Evolutionary conservation across 2,329 filamentous ascomycete species (phyloP).

Genomic region (Ampelomyces quisqualis): DNA sequence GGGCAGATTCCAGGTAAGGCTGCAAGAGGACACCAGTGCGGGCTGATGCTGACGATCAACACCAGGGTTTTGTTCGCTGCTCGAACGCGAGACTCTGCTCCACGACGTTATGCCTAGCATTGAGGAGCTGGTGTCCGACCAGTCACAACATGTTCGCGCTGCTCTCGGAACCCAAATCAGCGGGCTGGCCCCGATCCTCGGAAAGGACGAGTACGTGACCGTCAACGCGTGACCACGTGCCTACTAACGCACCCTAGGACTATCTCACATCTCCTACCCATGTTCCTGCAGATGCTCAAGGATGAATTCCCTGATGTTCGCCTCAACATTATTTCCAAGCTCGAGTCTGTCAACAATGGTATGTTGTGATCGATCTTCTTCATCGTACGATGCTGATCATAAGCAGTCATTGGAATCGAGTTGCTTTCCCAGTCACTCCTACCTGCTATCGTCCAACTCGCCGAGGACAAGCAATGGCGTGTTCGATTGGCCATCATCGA

Average conservation of each 20-base stretch:
- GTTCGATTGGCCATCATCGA: slow-evolving; percentile 98
- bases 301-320: slow-evolving; percentile 98
- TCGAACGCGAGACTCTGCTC: slow-evolving; percentile 83
- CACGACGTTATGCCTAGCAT: slow-evolving; percentile 96
- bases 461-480: slow-evolving; percentile 99
- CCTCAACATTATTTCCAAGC: slow-evolving; percentile 99
- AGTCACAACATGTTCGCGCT: slow-evolving; percentile 93
- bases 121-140: slow-evolving; percentile 93
- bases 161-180: slow-evolving; percentile 96
- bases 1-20: slow-evolving; percentile 83
- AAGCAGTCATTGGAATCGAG: slow-evolving; percentile 90
- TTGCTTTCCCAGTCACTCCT: slow-evolving; percentile 93
- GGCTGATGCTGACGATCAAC: slow-evolving; percentile 27
- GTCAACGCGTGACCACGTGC: slow-evolving; percentile 26
- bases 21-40: slow-evolving; percentile 5
- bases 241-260: slow-evolving; percentile 59
- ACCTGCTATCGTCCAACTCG: slow-evolving; percentile 93
- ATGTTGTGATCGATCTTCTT: slow-evolving; percentile 27
- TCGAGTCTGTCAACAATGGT: slow-evolving; percentile 97
- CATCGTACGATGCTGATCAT: slow-evolving; percentile 12
- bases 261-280: slow-evolving; percentile 92
- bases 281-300: slow-evolving; percentile 99
- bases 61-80: slow-evolving; percentile 84
- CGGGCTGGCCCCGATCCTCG: slow-evolving; percentile 91
- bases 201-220: slow-evolving; percentile 86